These are phyloP conservation scores for Neurospora sp. DNA, from an alignment of 495 filamentous ascomycete genomes.

Conservation along the genomic window DNA sequence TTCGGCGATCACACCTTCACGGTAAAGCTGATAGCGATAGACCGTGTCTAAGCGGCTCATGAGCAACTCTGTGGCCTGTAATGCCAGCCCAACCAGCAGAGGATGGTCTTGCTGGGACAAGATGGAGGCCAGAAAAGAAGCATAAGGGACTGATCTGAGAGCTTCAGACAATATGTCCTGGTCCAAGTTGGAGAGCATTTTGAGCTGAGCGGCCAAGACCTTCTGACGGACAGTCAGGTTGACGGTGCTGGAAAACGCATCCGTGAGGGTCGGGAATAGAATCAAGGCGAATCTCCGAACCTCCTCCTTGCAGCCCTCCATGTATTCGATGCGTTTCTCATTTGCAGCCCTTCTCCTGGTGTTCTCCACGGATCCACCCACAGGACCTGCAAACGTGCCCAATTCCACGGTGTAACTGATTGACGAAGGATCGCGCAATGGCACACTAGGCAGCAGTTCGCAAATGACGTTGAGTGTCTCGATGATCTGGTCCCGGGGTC, in stretches of 20 bases:
- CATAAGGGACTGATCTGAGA: constrained; percentile 84
- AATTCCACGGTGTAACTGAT: constrained; percentile 42
- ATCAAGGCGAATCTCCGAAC: constrained; percentile 88
- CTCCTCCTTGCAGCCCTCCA: constrained; percentile 73
- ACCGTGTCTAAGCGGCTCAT: constrained; percentile 73
- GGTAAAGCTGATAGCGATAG: constrained; percentile 94
- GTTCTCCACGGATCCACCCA: constrained; percentile 23
- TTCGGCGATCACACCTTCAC: constrained; percentile 92
- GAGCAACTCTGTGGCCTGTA: constrained; percentile 82
- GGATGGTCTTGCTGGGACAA: constrained; percentile 92
- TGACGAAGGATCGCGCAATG: constrained; percentile 38
- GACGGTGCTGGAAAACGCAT: constrained; percentile 96
- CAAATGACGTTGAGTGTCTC: constrained; percentile 98
- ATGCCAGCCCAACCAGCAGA: constrained; percentile 70
- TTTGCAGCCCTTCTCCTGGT: constrained; percentile 52
- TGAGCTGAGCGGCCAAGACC: constrained; percentile 86
- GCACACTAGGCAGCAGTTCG: constrained; percentile 73
- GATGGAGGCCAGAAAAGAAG: constrained; percentile 94
- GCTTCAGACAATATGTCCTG: constrained; percentile 73
- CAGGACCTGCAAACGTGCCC: constrained; percentile 19
- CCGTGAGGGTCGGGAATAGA: constrained; percentile 90
- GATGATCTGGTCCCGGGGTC: constrained; percentile 91
- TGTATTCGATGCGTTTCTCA: constrained; percentile 65
- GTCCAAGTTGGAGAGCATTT: constrained; percentile 97
- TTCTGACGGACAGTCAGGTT: constrained; percentile 97